These are phyloP conservation scores for Diaporthe amygdali DNA, from an alignment of 2,329 filamentous ascomycete species.

Conservation along the genomic window DNA sequence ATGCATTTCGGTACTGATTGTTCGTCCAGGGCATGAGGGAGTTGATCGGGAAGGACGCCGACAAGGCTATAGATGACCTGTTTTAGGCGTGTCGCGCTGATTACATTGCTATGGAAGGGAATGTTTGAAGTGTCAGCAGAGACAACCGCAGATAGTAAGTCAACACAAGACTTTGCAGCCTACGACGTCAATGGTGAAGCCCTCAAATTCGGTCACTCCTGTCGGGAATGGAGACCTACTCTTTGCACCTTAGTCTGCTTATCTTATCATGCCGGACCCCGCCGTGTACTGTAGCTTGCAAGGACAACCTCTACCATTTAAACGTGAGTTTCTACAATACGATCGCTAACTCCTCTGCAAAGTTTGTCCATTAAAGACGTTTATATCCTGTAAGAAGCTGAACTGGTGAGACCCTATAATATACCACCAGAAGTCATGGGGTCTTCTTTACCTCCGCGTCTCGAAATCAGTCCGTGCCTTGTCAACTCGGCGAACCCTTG, in stretches of 20 bases:
- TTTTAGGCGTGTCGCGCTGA: slow-evolving; percentile 53
- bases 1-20: slow-evolving; percentile 30
- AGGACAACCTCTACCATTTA: background rate
- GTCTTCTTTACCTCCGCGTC: slow-evolving; percentile 42
- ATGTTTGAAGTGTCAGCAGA: background rate
- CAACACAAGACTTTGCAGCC: background rate
- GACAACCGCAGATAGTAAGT: background rate
- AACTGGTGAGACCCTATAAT: background rate
- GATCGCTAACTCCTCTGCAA: background rate
- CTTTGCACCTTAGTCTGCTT: background rate
- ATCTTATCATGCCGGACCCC: slow-evolving; percentile 25
- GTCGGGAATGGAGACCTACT: background rate
- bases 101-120: background rate
- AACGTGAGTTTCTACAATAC: background rate
- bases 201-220: background rate
- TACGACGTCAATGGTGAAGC: background rate
- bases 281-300: background rate
- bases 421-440: slow-evolving; percentile 1
- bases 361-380: background rate
- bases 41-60: slow-evolving; percentile 89
- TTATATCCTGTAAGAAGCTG: background rate
- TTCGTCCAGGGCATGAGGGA: slow-evolving; percentile 87
- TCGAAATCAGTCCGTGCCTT: slow-evolving; percentile 67
- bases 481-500: slow-evolving; percentile 79
- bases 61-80: slow-evolving; percentile 88